Evolutionary conservation across 768 basidiomycete species (phyloP).

Genomic region (Amanita polypyramis): DNA sequence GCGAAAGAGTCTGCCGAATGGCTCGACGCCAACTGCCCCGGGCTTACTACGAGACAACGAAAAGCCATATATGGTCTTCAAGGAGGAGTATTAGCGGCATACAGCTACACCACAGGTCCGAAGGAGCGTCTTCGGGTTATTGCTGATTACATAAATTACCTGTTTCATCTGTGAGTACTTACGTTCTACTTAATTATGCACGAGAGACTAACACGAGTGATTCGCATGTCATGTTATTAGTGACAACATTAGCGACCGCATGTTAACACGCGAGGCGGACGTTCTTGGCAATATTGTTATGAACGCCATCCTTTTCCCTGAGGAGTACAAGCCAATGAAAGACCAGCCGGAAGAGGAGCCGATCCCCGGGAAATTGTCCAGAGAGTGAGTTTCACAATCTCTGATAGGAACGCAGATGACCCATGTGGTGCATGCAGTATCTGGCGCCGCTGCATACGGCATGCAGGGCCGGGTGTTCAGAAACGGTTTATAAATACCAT

Average conservation of each 20-base stretch:
- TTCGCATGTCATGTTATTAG: conserved; percentile 16
- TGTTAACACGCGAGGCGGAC: conserved; percentile 55
- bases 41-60: conserved; percentile 32
- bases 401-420: background rate
- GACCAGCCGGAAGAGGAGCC: conserved; percentile 30
- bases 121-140: conserved; percentile 50
- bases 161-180: conserved; percentile 43
- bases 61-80: conserved; percentile 46
- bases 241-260: conserved; percentile 73
- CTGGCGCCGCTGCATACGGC: conserved; percentile 52
- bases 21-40: conserved; percentile 37
- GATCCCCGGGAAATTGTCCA: conserved; percentile 52
- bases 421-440: conserved; percentile 31
- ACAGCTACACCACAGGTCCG: conserved; percentile 49
- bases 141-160: conserved; percentile 58
- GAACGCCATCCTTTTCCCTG: conserved; percentile 54
- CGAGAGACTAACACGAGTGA: conserved; percentile 9
- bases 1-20: conserved; percentile 38
- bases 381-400: conserved; percentile 40
- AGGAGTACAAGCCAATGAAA: conserved; percentile 40
- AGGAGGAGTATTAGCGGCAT: conserved; percentile 56
- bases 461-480: conserved; percentile 46
- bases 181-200: conserved; percentile 8
- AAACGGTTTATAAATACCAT: conserved; percentile 64
- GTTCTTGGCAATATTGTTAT: conserved; percentile 56